These are phyloP conservation scores for Candida koratica DNA, from an alignment of 805 yeast genomes.

Conservation along the genomic window DNA sequence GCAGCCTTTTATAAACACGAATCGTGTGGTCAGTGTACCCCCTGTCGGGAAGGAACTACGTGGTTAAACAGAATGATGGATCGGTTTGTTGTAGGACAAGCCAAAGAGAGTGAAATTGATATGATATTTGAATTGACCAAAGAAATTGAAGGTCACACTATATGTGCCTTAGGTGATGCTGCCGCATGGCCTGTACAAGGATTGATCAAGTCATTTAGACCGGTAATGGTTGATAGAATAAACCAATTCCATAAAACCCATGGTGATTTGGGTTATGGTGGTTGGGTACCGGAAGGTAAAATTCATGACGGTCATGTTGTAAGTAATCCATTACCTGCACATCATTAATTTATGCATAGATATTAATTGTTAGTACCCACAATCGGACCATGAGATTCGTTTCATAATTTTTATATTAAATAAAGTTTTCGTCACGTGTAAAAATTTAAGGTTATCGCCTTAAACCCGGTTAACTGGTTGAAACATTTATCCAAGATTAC, in stretches of 20 bases:
- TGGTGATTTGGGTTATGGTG: conserved; percentile 58
- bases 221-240: conserved; percentile 74
- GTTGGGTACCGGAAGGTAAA: conserved; percentile 65
- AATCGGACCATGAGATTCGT: too few species aligned
- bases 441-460: too few species aligned
- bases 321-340: conserved; percentile 53
- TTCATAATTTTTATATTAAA: too few species aligned
- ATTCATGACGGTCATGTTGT: conserved; percentile 61
- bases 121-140: conserved; percentile 79
- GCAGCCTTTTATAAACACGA: conserved; percentile 85
- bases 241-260: conserved; percentile 53
- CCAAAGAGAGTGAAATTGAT: conserved; percentile 75
- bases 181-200: conserved; percentile 95
- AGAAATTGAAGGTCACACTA: conserved; percentile 88
- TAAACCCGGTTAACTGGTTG: too few species aligned
- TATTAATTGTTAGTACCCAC: too few species aligned
- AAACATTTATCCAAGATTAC: too few species aligned
- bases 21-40: conserved; percentile 93
- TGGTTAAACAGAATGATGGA: conserved; percentile 84
- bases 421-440: too few species aligned
- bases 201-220: conserved; percentile 77
- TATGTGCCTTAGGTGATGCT: conserved; percentile 90
- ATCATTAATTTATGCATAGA: too few species aligned
- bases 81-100: conserved; percentile 75
- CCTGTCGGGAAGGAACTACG: conserved; percentile 91